Conservation (phyloP, 192 early-diverging fungal species). For the Pilaira anomala region DNA sequence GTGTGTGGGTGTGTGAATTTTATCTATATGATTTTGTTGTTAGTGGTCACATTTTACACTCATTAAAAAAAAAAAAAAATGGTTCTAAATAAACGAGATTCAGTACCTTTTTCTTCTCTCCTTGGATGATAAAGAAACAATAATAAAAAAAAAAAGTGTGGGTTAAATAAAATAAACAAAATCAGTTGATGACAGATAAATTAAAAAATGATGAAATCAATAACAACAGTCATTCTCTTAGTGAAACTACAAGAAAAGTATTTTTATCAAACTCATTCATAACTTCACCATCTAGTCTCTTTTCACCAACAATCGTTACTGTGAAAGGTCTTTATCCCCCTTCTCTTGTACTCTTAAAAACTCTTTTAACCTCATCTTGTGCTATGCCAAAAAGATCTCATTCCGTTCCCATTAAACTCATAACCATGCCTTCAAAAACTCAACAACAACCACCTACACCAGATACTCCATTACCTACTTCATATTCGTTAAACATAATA, state of each 20-base stretch:
- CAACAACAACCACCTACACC: not conserved
- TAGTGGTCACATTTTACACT: too few species aligned
- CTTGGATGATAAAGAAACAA: too few species aligned
- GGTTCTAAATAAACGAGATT: too few species aligned
- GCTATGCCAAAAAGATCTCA: not conserved
- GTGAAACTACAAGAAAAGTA: not conserved
- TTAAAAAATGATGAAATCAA: not conserved
- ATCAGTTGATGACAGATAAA: too few species aligned
- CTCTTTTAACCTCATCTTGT: not conserved
- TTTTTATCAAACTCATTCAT: not conserved
- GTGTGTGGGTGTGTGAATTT: too few species aligned
- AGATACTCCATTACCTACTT: not conserved
- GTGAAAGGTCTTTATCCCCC: not conserved
- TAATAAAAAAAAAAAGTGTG: too few species aligned
- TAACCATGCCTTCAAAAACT: not conserved
- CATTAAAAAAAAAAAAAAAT: too few species aligned
- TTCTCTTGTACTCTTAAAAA: not conserved
- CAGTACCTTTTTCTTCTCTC: too few species aligned
- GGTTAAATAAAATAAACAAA: too few species aligned
- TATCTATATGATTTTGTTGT: too few species aligned
- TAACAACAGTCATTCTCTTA: slow-evolving; percentile 3
- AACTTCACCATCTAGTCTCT: not conserved
- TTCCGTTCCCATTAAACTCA: not conserved
- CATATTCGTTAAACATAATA: not conserved
- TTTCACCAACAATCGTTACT: not conserved